Evolutionary conservation across 2,329 filamentous ascomycete genomes (phyloP).

Genomic region (Neonectria sp.): DNA sequence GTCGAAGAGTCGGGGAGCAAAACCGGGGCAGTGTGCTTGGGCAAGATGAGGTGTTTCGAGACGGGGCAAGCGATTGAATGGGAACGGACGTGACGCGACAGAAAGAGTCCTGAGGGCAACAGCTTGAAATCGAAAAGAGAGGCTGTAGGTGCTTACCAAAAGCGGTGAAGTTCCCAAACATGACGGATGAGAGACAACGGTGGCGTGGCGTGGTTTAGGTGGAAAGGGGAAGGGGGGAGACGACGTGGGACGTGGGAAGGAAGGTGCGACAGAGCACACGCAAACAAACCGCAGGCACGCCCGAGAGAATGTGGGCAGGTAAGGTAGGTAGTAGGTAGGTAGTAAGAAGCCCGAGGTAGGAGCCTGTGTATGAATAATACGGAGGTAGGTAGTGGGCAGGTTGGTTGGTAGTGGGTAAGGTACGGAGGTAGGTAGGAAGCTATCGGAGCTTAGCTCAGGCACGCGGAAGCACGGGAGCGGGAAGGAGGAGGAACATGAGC

Average conservation of each 20-base stretch:
- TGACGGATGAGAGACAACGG: conserved; percentile 46
- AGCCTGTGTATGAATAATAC: not conserved
- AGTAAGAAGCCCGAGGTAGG: not conserved
- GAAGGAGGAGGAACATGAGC: conserved; percentile 9
- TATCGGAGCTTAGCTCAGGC: conserved; percentile 23
- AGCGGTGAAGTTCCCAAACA: conserved; percentile 61
- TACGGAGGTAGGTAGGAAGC: conserved; percentile 3
- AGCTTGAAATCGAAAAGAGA: conserved; percentile 28
- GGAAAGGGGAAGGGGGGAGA: conserved; percentile 33
- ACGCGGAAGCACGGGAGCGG: conserved; percentile 10
- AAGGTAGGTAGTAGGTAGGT: not conserved
- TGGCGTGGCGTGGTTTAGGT: conserved; percentile 41
- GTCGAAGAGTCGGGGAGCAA: not conserved
- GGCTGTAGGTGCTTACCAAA: conserved; percentile 53
- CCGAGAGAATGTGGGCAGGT: conserved; percentile 4
- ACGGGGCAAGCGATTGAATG: not conserved
- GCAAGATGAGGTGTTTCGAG: conserved; percentile 3
- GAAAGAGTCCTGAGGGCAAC: conserved; percentile 4
- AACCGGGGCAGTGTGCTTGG: not conserved
- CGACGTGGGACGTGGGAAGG: conserved; percentile 32
- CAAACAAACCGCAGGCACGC: conserved; percentile 16
- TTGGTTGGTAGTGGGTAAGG: not conserved
- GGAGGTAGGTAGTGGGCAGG: not conserved
- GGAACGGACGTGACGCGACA: conserved; percentile 4
- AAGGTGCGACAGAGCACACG: conserved; percentile 32